Evolutionary conservation across 768 basidiomycete genomes (phyloP).

Genomic region (Cantharellus cinnabarinus): DNA sequence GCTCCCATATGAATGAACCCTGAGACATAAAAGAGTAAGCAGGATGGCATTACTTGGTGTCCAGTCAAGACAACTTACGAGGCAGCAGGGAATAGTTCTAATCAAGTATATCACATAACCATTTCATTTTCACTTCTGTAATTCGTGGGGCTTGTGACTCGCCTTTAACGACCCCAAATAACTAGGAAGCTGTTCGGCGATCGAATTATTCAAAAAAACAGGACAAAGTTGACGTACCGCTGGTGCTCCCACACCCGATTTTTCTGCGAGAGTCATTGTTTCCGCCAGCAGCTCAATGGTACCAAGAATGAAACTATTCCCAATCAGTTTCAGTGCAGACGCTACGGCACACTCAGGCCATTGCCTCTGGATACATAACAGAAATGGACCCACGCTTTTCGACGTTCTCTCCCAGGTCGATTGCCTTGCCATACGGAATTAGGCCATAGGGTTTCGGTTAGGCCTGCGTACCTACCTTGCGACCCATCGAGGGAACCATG

Average conservation of each 20-base stretch:
- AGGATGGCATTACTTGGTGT: constrained; percentile 1
- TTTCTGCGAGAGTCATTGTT: constrained; percentile 67
- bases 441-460: too few relatives aligned
- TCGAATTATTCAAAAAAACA: background rate
- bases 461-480: constrained; percentile 30
- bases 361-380: too few relatives aligned
- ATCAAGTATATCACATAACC: background rate
- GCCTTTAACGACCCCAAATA: constrained; percentile 37
- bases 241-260: constrained; percentile 53
- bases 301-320: constrained; percentile 62
- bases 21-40: background rate
- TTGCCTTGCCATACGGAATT: constrained; percentile 7
- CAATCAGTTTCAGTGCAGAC: constrained; percentile 55
- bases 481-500: constrained; percentile 60
- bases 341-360: constrained; percentile 22
- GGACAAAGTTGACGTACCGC: constrained; percentile 19
- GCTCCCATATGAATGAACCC: constrained; percentile 32
- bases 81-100: constrained; percentile 53
- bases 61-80: constrained; percentile 17
- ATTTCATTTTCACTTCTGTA: constrained; percentile 4
- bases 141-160: background rate
- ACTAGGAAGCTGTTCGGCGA: constrained; percentile 2
- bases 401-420: constrained; percentile 68
- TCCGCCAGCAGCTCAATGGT: constrained; percentile 62
- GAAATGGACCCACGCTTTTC: constrained; percentile 38